Percentiles rank a stretch among this genome's conserved stretches.
phyloP scores from a whole-genome alignment of 768 basidiomycete genomes.

The Phaeolepiota aurea region DNA sequence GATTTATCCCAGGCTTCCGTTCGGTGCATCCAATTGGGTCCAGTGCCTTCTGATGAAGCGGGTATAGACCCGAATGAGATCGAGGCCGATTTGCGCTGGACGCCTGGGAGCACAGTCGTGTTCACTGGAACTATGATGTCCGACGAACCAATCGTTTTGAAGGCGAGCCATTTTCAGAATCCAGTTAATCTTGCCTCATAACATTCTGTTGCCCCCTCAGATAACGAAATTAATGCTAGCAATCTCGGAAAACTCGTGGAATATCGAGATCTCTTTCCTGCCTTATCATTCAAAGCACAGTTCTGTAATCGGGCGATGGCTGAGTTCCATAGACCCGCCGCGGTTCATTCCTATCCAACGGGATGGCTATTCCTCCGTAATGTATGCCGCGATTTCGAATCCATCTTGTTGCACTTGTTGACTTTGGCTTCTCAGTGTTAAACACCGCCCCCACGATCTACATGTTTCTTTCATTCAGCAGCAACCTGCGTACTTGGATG shows the following conservation, averaged over 20 bases:
- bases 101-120: slow-evolving; percentile 40
- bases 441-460: slow-evolving; percentile 53
- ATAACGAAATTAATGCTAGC: slow-evolving; percentile 38
- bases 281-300: slow-evolving; percentile 28
- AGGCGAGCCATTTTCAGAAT: slow-evolving; percentile 31
- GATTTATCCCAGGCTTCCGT: slow-evolving; percentile 14
- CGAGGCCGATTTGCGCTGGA: slow-evolving; percentile 50
- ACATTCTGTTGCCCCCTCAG: slow-evolving; percentile 21
- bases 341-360: slow-evolving; percentile 45
- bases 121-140: slow-evolving; percentile 55
- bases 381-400: slow-evolving; percentile 35
- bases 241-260: slow-evolving; percentile 58
- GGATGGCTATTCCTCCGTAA: slow-evolving; percentile 34
- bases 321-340: slow-evolving; percentile 44
- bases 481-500: slow-evolving; percentile 71
- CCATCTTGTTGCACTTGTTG: slow-evolving; percentile 2
- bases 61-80: slow-evolving; percentile 12
- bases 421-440: slow-evolving; percentile 34
- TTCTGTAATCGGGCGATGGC: slow-evolving; percentile 38
- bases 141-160: slow-evolving; percentile 37
- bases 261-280: slow-evolving; percentile 50
- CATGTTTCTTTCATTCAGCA: slow-evolving; percentile 47
- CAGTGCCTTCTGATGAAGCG: slow-evolving; percentile 16
- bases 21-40: slow-evolving; percentile 38
- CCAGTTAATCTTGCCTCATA: background rate